Evolutionary conservation across 1,139 yeast species (phyloP).

Genomic region (Suzukiozyma palmioleophila): DNA sequence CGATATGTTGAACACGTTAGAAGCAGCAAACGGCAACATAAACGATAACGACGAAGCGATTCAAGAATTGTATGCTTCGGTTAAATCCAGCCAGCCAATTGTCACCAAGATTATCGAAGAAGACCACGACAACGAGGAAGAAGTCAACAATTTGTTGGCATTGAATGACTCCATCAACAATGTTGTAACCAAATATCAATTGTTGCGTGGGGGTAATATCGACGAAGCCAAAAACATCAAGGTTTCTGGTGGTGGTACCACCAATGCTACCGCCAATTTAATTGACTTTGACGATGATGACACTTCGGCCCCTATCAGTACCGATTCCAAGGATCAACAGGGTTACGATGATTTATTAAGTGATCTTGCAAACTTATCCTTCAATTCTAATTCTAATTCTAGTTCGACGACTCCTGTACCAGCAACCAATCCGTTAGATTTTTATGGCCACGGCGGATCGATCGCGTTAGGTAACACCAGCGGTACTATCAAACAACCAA

Average conservation of each 20-base stretch:
- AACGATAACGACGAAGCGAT: slow-evolving; percentile 68
- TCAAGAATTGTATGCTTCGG: slow-evolving; percentile 69
- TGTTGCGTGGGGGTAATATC: slow-evolving; percentile 61
- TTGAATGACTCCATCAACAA: slow-evolving; percentile 77
- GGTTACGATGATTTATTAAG: slow-evolving; percentile 65
- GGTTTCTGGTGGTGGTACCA: slow-evolving; percentile 23
- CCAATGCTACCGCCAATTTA: slow-evolving; percentile 48
- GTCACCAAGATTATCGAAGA: slow-evolving; percentile 82
- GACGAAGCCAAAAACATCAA: slow-evolving; percentile 58
- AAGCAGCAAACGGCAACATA: slow-evolving; percentile 40
- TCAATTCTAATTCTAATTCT: slow-evolving; percentile 22
- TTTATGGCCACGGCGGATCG: slow-evolving; percentile 46
- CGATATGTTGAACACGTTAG: slow-evolving; percentile 72
- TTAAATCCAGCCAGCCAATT: slow-evolving; percentile 85
- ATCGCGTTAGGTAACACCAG: slow-evolving; percentile 31
- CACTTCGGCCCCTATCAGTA: slow-evolving; percentile 36
- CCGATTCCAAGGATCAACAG: slow-evolving; percentile 39
- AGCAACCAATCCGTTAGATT: slow-evolving; percentile 29
- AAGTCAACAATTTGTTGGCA: slow-evolving; percentile 60
- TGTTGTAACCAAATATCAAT: slow-evolving; percentile 62
- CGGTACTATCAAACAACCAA: slow-evolving; percentile 9
- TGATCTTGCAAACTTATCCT: slow-evolving; percentile 62
- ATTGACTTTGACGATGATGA: slow-evolving; percentile 76
- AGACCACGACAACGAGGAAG: slow-evolving; percentile 53
- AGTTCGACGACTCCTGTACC: slow-evolving; percentile 14